A percentile compares a stretch with the other conserved stretches of the same genome.
phyloP scores from a whole-genome alignment of 2,329 filamentous ascomycete species.

The Pseudogymnoascus sp. region DNA sequence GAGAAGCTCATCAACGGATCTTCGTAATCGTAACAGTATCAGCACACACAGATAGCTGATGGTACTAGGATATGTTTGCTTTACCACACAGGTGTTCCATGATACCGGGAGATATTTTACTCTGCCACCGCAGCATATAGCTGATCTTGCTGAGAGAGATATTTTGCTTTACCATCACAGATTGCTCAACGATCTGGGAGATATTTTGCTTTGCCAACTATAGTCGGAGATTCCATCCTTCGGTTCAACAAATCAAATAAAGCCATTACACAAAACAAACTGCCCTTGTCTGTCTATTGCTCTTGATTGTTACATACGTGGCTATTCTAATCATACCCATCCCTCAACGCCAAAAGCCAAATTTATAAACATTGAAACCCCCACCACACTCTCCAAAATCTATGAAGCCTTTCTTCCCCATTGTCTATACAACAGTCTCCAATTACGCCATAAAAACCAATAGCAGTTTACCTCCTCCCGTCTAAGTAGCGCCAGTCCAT shows the following conservation, averaged over 20 bases:
- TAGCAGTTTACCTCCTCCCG: neutral
- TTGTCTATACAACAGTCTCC: neutral
- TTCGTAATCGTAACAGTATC: neutral
- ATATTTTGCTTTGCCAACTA: neutral
- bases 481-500: neutral
- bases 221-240: neutral
- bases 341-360: neutral
- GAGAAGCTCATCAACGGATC: slow-evolving; percentile 33
- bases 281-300: neutral
- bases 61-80: neutral
- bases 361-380: neutral
- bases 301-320: neutral
- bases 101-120: neutral
- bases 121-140: neutral
- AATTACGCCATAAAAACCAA: neutral
- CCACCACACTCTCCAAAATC: neutral
- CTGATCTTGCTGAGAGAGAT: neutral
- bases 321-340: neutral
- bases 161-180: neutral
- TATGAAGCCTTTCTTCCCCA: neutral
- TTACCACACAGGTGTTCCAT: neutral
- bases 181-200: too few relatives aligned
- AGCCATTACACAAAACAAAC: too few relatives aligned
- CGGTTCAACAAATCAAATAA: neutral
- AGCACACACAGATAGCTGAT: neutral